Conservation (phyloP, 2,329 filamentous ascomycete species). For the Sporothrix phasma region DNA sequence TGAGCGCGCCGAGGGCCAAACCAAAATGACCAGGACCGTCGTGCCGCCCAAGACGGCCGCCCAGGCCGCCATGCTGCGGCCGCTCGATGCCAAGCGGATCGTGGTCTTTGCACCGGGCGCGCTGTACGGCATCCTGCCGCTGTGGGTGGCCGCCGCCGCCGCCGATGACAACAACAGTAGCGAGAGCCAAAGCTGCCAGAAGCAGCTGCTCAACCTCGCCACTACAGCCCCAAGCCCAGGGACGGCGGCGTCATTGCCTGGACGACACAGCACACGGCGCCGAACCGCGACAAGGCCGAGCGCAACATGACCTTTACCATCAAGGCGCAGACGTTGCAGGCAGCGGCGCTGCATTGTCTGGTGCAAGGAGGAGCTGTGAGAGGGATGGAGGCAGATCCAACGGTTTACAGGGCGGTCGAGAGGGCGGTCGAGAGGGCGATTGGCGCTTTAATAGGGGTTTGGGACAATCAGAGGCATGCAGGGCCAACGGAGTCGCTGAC, state of each 20-base stretch:
- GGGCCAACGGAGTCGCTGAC: background rate
- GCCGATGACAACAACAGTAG: background rate
- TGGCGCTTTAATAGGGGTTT: too few species aligned
- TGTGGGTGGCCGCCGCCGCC: conserved; percentile 34
- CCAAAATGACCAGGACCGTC: conserved; percentile 31
- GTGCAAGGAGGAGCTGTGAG: conserved; percentile 10
- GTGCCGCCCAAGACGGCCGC: conserved; percentile 22
- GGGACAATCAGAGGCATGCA: too few species aligned
- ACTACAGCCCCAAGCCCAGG: conserved; percentile 22
- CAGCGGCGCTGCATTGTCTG: background rate
- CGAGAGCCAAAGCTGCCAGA: conserved; percentile 30
- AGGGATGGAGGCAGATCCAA: background rate
- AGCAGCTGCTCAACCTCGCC: conserved; percentile 25
- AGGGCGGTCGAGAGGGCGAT: too few species aligned
- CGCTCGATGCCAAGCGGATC: conserved; percentile 27
- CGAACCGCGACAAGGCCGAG: conserved; percentile 2
- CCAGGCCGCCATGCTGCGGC: conserved; percentile 23
- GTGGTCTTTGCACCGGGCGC: conserved; percentile 45
- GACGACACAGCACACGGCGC: conserved; percentile 19
- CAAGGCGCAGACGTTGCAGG: conserved; percentile 17
- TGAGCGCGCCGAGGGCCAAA: conserved; percentile 29
- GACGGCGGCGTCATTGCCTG: conserved; percentile 23
- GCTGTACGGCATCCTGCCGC: conserved; percentile 38
- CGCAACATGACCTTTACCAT: conserved; percentile 16
- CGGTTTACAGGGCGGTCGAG: background rate